phyloP scores from a whole-genome alignment of 2,329 filamentous ascomycete species.

The Coniochaeta pulveracea region DNA sequence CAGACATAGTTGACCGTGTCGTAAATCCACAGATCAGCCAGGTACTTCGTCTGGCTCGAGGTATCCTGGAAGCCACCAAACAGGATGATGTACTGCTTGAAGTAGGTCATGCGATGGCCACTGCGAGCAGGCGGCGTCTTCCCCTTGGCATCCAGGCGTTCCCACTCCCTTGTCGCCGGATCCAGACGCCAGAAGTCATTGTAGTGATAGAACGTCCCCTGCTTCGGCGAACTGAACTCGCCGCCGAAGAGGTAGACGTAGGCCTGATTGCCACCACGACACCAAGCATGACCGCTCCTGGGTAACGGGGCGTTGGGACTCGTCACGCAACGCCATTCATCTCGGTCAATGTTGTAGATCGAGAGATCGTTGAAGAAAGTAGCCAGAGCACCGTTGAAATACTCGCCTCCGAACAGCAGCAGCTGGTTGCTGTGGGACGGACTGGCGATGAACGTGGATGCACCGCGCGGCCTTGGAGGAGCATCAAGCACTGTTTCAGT shows the following conservation, averaged over 20 bases:
- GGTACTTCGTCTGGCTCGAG: conserved; percentile 85
- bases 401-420: conserved; percentile 88
- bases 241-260: conserved; percentile 89
- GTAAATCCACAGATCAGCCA: conserved; percentile 91
- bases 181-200: conserved; percentile 97
- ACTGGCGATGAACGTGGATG: conserved; percentile 72
- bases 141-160: conserved; percentile 68
- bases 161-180: conserved; percentile 78
- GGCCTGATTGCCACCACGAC: conserved; percentile 68
- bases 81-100: conserved; percentile 90
- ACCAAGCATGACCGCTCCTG: conserved; percentile 90
- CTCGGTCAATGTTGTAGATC: conserved; percentile 66
- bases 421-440: conserved; percentile 81
- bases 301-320: conserved; percentile 87
- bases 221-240: conserved; percentile 93
- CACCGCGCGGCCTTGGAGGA: conserved; percentile 69
- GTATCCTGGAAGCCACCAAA: conserved; percentile 98
- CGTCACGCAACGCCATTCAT: conserved; percentile 85
- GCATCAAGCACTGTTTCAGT: conserved; percentile 64
- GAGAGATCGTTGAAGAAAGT: conserved; percentile 57
- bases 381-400: conserved; percentile 84
- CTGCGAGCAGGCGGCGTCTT: conserved; percentile 75
- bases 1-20: conserved; percentile 81
- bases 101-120: conserved; percentile 93
- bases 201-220: conserved; percentile 98